Evolutionary conservation across 345 rosid genomes (phyloP), one percentile per base, ranked within the genome.

Genomic region (Pelargonium nanum): DNA sequence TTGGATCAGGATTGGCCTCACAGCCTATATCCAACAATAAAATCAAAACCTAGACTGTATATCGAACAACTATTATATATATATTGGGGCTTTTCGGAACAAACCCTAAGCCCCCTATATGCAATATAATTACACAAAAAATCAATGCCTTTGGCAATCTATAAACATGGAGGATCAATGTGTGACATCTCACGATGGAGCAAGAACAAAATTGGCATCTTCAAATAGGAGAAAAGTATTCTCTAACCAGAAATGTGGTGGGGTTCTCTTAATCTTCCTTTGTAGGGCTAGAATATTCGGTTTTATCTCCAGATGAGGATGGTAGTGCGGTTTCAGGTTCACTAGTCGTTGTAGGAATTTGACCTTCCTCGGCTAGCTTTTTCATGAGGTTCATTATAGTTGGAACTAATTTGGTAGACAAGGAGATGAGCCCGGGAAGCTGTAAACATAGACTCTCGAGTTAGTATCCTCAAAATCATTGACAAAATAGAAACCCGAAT

Each of bases 321-420:
- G 67, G 5, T 45, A 63, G 70, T 30, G 77, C 57, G 17, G 61
- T 60, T 6, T 63, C 82, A 8, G 79, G 75, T 61, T 71, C 48
- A 12, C 16, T 70, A 13, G 64, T 67, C 20, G 82, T 22, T 13
- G 78, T 74, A 20, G 91, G 80, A 10, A 66, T 61, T 68, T 85
- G 73, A 26, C 96, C 99, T 69, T 83, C 86, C 68, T 80, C 85
- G 0, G 92, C 95, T 60, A 94, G 84, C 69, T 80, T 90, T 68
- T 66, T 87, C 15, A 94, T 74, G 74, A 94, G 88, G 78, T 90
- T 94, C 97, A 88, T 84, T 19, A 94, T 66, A 10, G 97, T 93
- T 19, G 97, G 99, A 67, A 93, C 69, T 64, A 93, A 77, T 74
- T 88, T 94, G 48, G 89, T 63, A 0, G 92, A 86, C 71, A 93